phyloP scores from a whole-genome alignment of 306 rosid species.

The Fragaria vesca region DNA sequence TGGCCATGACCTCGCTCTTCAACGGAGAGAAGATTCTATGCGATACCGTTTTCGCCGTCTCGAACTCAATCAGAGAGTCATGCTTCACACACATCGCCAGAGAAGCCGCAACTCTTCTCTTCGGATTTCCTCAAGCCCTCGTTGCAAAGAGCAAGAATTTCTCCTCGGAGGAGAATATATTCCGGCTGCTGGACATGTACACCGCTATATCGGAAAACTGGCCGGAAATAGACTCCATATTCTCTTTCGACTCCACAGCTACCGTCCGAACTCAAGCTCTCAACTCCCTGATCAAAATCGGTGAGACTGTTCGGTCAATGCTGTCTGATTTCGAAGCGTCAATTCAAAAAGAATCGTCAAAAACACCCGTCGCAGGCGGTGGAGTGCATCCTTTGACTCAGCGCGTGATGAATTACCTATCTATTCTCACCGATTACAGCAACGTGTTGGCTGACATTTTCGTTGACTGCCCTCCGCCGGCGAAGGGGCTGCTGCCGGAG shows the following conservation, averaged over 20 bases:
- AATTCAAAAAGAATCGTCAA: conserved; percentile 53
- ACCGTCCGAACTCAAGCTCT: conserved; percentile 39
- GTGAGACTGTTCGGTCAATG: conserved; percentile 34
- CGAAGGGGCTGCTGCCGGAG: conserved; percentile 32
- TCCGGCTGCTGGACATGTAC: conserved; percentile 65
- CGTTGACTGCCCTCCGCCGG: conserved; percentile 32
- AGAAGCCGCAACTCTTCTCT: conserved; percentile 61
- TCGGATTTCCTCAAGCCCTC: conserved; percentile 55
- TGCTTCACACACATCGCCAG: conserved; percentile 61
- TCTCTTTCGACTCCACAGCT: conserved; percentile 46
- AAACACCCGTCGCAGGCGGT: conserved; percentile 24
- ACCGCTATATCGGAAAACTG: conserved; percentile 30
- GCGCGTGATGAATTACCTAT: conserved; percentile 44
- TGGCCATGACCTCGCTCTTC: conserved; percentile 50
- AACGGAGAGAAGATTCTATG: conserved; percentile 71
- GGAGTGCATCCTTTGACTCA: conserved; percentile 52
- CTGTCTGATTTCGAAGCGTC: conserved; percentile 49
- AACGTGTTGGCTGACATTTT: conserved; percentile 55
- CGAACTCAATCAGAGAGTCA: conserved; percentile 51
- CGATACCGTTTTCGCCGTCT: conserved; percentile 57
- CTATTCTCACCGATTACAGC: conserved; percentile 54
- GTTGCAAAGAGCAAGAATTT: conserved; percentile 44
- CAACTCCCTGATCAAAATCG: conserved; percentile 37
- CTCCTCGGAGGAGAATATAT: conserved; percentile 46
- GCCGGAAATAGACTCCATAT: conserved; percentile 68